Evolutionary conservation across 2,329 filamentous ascomycete species (phyloP).

Genomic region (Penicillium sp.): DNA sequence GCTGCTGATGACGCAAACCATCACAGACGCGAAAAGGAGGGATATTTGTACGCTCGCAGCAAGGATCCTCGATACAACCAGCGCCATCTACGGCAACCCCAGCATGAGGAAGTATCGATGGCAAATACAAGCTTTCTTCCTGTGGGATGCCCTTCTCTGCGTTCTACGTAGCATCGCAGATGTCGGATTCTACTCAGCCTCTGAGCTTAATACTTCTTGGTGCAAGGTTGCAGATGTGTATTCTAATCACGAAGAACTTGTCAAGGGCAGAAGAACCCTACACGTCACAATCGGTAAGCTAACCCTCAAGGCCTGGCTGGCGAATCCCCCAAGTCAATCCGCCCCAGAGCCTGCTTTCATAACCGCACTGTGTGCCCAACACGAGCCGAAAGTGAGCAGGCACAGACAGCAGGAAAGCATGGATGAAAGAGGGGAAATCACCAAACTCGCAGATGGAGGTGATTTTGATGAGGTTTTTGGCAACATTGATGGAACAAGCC

Average conservation of each 20-base stretch:
- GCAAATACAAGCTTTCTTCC: conserved; percentile 48
- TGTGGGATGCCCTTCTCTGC: conserved; percentile 52
- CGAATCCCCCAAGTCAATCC: conserved; percentile 6
- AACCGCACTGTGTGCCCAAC: conserved; percentile 7
- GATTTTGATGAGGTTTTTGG: background rate
- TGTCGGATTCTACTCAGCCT: conserved; percentile 33
- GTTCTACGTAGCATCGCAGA: conserved; percentile 42
- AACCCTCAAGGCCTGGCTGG: conserved; percentile 13
- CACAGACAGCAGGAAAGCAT: background rate
- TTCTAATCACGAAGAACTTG: conserved; percentile 44
- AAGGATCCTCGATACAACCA: conserved; percentile 28
- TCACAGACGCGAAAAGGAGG: conserved; percentile 5
- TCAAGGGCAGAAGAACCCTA: conserved; percentile 18
- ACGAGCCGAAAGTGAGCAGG: background rate
- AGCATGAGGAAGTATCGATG: conserved; percentile 42
- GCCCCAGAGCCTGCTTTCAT: conserved; percentile 14
- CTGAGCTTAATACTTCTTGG: conserved; percentile 40
- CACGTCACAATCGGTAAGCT: conserved; percentile 2
- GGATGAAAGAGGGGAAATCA: background rate
- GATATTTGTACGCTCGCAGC: conserved; percentile 11
- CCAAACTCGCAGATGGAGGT: background rate
- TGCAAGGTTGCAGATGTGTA: conserved; percentile 44
- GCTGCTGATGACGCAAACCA: conserved; percentile 12
- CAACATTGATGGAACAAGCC: background rate
- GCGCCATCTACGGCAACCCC: conserved; percentile 40